These are phyloP conservation scores for Cerrena zonata DNA, from an alignment of 1,284 basidiomycete genomes.

Conservation along the genomic window DNA sequence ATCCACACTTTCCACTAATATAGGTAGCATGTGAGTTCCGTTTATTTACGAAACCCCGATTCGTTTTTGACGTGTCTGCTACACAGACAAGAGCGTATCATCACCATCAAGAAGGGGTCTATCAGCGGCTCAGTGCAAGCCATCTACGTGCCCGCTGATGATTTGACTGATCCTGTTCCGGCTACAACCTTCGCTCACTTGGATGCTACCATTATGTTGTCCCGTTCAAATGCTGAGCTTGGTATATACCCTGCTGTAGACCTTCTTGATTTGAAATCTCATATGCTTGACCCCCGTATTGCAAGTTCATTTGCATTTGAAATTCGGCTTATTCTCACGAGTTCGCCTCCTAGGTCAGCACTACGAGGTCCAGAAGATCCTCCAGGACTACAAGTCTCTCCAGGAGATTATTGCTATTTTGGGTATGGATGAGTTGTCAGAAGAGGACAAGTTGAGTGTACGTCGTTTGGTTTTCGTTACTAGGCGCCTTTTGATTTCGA, in stretches of 20 bases:
- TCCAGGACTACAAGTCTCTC: conserved; percentile 99
- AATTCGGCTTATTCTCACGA: too few species aligned
- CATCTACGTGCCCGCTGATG: too few species aligned
- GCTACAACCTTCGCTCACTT: too few species aligned
- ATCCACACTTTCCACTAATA: conserved; percentile 97
- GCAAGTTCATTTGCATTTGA: too few species aligned
- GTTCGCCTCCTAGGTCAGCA: conserved; percentile 70
- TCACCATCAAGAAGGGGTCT: conserved; percentile 99
- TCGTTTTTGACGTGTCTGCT: too few species aligned
- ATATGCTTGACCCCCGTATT: conserved; percentile 99
- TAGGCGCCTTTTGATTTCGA: too few species aligned
- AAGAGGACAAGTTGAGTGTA: conserved; percentile 98
- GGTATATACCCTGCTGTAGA: conserved; percentile 99
- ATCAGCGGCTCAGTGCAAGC: conserved; percentile 99
- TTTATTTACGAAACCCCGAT: neutral
- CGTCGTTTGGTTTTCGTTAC: conserved; percentile 21
- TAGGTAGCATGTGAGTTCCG: conserved; percentile 95
- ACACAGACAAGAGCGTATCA: too few species aligned
- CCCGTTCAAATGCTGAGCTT: conserved; percentile 98
- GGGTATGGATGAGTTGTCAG: conserved; percentile 99
- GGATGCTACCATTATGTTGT: too few species aligned
- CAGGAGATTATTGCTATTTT: too few species aligned
- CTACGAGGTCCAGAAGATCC: conserved; percentile 96
- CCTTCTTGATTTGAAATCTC: conserved; percentile 97
- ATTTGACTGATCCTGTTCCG: too few species aligned